Evolutionary conservation across 306 rosid genomes (phyloP).

Genomic region (Vigna hirtella): DNA sequence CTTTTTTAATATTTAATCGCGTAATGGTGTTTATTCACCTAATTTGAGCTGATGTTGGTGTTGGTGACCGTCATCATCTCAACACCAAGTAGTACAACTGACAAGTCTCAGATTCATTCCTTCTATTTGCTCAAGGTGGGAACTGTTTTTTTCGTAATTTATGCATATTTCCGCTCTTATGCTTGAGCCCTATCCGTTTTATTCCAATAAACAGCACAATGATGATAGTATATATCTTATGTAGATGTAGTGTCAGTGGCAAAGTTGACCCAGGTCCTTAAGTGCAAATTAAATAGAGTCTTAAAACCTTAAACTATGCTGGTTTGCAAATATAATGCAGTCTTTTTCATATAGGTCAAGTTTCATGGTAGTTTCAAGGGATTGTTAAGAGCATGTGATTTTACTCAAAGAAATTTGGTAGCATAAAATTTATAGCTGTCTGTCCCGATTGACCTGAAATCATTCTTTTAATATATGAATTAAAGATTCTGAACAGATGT

Average conservation of each 20-base stretch:
- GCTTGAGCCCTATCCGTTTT: not conserved
- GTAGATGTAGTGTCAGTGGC: slow-evolving; percentile 24
- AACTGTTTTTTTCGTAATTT: slow-evolving; percentile 23
- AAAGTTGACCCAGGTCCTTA: slow-evolving; percentile 19
- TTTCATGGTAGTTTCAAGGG: slow-evolving; percentile 29
- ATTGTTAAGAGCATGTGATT: slow-evolving; percentile 6
- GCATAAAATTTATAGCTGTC: slow-evolving; percentile 15
- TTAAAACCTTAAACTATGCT: not conserved
- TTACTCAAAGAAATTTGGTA: slow-evolving; percentile 10
- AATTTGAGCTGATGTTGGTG: too few species aligned
- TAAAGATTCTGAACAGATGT: slow-evolving; percentile 35
- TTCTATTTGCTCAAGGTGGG: slow-evolving; percentile 31
- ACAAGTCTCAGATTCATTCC: slow-evolving; percentile 17
- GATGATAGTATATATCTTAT: slow-evolving; percentile 2
- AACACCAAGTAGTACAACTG: not conserved
- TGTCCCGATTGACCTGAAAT: slow-evolving; percentile 27
- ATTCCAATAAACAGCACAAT: slow-evolving; percentile 7
- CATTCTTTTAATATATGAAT: slow-evolving; percentile 27
- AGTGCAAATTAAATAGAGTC: slow-evolving; percentile 12
- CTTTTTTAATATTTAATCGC: too few species aligned
- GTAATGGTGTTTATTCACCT: too few species aligned
- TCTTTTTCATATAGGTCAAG: slow-evolving; percentile 25
- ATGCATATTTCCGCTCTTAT: slow-evolving; percentile 26
- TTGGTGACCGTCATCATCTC: too few species aligned
- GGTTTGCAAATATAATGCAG: not conserved